These are phyloP conservation scores for Coffea humblotiana DNA, from an alignment of 305 asterid species.

Conservation along the genomic window DNA sequence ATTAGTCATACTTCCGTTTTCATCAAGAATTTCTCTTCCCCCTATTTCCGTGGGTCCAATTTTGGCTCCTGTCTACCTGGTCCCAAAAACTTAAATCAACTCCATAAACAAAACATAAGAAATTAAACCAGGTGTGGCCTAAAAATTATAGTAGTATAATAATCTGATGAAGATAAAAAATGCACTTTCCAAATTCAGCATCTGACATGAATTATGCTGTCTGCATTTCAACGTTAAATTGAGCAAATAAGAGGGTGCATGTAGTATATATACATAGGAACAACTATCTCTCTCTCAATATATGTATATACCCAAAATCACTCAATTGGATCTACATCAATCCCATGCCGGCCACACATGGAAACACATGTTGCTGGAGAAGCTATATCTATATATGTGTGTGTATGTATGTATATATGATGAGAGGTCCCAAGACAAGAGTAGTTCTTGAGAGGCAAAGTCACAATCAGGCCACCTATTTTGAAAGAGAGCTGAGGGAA, in stretches of 20 bases:
- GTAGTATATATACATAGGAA: not conserved
- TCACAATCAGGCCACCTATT: constrained; percentile 53
- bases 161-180: not conserved
- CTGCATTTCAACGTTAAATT: not conserved
- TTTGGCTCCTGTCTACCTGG: not conserved
- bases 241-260: not conserved
- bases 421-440: constrained; percentile 48
- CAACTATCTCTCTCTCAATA: no score
- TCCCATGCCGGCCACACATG: constrained; percentile 28
- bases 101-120: not conserved
- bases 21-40: not conserved
- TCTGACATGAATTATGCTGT: not conserved
- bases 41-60: not conserved
- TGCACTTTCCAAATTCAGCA: constrained; percentile 1
- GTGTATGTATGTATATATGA: not conserved
- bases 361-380: constrained; percentile 28
- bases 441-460: constrained; percentile 38
- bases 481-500: constrained; percentile 42
- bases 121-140: not conserved
- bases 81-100: not conserved
- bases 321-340: not conserved
- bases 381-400: not conserved
- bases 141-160: not conserved
- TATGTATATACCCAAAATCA: not conserved
- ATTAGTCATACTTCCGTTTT: not conserved